Evolutionary conservation across 306 rosid genomes (phyloP).

Genomic region (Mimosa pudica): DNA sequence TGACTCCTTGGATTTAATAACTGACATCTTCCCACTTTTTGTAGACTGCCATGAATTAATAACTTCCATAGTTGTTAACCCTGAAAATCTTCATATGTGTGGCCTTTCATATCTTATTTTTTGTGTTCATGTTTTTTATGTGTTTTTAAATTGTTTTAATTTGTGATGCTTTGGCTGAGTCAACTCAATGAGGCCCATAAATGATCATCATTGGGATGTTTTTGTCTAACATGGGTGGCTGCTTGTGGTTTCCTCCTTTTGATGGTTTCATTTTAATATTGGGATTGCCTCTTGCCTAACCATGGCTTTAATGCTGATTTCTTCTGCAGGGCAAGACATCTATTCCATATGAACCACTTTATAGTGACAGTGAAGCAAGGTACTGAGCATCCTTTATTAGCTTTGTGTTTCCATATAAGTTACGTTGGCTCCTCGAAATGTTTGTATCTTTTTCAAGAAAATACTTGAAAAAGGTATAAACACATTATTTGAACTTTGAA

Average conservation of each 20-base stretch:
- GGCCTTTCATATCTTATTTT: background rate
- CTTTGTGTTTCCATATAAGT: background rate
- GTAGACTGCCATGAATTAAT: background rate
- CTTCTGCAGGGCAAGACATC: conserved; percentile 47
- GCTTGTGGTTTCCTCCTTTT: background rate
- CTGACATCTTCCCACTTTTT: background rate
- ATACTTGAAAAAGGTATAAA: background rate
- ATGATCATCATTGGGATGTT: background rate
- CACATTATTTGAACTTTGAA: background rate
- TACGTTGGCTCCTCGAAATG: background rate
- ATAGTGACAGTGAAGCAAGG: conserved; percentile 49
- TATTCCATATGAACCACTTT: conserved; percentile 46
- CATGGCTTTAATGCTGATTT: conserved; percentile 9
- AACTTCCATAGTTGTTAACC: background rate
- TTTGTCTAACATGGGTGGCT: background rate
- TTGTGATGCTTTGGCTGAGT: background rate
- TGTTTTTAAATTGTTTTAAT: conserved; percentile 8
- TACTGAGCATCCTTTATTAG: conserved; percentile 6
- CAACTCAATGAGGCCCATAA: background rate
- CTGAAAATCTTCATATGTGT: background rate
- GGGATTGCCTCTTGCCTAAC: background rate
- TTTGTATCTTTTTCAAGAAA: background rate
- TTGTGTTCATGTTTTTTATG: background rate
- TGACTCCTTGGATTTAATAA: background rate
- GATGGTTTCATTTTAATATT: conserved; percentile 20